A percentile compares a stretch with the other conserved stretches of the same genome.
These are phyloP conservation scores for Peniophora sp. DNA, from an alignment of 1,284 basidiomycete genomes.

Conservation along the genomic window DNA sequence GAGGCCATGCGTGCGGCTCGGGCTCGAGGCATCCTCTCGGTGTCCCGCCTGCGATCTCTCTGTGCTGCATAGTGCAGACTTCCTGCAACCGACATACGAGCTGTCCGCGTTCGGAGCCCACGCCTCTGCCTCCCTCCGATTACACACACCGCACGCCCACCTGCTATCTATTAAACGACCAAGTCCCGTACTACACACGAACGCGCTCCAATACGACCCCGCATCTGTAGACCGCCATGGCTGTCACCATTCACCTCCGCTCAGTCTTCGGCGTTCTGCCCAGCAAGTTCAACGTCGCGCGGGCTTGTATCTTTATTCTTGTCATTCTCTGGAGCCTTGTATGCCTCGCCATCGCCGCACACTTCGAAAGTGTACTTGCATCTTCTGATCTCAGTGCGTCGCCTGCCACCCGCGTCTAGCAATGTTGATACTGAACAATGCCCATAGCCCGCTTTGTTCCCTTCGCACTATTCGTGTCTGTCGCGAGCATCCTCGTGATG, in stretches of 20 bases:
- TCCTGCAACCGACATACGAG: not conserved
- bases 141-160: not conserved
- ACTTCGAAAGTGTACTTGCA: slow-evolving; percentile 61
- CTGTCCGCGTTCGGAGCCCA: not conserved
- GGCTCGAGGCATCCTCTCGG: not conserved
- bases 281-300: slow-evolving; percentile 55
- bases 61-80: not conserved
- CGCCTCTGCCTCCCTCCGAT: not conserved
- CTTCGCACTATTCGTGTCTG: slow-evolving; percentile 72
- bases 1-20: too few relatives aligned
- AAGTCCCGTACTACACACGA: too few relatives aligned
- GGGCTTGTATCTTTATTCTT: slow-evolving; percentile 57
- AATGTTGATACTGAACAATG: slow-evolving; percentile 2
- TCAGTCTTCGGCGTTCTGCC: slow-evolving; percentile 30
- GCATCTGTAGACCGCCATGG: not conserved
- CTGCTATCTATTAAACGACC: not conserved
- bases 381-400: slow-evolving; percentile 71
- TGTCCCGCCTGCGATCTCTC: not conserved
- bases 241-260: slow-evolving; percentile 16
- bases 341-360: slow-evolving; percentile 66
- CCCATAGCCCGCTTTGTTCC: slow-evolving; percentile 71
- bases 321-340: slow-evolving; percentile 66
- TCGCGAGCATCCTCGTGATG: slow-evolving; percentile 58
- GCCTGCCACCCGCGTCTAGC: not conserved
- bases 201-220: not conserved